Evolutionary conservation across 2,329 filamentous ascomycete genomes (phyloP).

Genomic region (Xylariomycetidae sp.): DNA sequence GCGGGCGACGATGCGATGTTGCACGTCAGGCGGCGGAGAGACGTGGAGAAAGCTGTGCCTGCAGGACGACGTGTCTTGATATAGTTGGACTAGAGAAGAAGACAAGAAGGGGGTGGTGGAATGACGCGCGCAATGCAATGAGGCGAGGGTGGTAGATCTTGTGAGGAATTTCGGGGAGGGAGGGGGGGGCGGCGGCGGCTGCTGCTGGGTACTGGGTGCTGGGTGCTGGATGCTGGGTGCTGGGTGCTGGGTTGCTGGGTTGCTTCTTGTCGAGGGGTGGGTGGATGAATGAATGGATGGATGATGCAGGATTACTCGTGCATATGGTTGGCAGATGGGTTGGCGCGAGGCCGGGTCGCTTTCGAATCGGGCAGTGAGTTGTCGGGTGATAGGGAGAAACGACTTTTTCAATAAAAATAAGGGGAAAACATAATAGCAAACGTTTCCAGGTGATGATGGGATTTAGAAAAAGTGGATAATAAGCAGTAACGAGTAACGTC

Average conservation of each 20-base stretch:
- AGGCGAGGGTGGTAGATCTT: conserved; percentile 28
- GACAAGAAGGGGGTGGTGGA: conserved; percentile 24
- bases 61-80: conserved; percentile 59
- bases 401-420: too few relatives aligned
- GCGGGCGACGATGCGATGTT: conserved; percentile 38
- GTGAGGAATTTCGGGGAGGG: conserved; percentile 21
- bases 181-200: conserved; percentile 9
- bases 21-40: conserved; percentile 28
- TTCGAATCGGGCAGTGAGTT: conserved; percentile 15
- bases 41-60: conserved; percentile 36
- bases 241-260: neutral
- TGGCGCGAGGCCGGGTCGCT: conserved; percentile 22
- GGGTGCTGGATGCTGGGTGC: conserved; percentile 2
- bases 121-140: conserved; percentile 32
- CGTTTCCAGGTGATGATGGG: too few relatives aligned
- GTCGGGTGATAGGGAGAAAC: too few relatives aligned
- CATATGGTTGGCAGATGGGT: conserved; percentile 44
- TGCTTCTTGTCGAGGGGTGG: conserved; percentile 21
- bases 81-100: conserved; percentile 46
- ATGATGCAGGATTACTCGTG: conserved; percentile 43
- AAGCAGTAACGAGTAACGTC: too few relatives aligned
- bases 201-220: neutral
- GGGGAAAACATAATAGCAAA: too few relatives aligned
- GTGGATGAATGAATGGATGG: conserved; percentile 24
- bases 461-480: too few relatives aligned